phyloP scores from a whole-genome alignment of 176 grass and related monocot genomes.

The Alopecurus myosuroides region DNA sequence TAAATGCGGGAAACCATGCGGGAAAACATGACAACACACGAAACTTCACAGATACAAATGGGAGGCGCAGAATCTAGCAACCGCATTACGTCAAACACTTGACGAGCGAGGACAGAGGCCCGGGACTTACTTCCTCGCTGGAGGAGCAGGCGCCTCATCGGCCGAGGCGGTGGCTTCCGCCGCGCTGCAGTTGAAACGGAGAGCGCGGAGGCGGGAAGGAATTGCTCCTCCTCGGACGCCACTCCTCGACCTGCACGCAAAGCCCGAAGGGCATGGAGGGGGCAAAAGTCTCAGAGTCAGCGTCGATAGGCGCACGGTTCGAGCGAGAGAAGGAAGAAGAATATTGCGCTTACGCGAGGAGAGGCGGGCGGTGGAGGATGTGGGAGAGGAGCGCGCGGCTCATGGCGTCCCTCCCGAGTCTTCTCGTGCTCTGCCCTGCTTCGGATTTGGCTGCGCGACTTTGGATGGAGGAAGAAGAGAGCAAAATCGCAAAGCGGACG shows the following conservation, averaged over 20 bases:
- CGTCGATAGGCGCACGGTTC: background rate
- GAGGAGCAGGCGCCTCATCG: slow-evolving; percentile 28
- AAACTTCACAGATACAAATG: background rate
- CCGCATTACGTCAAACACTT: slow-evolving; percentile 37
- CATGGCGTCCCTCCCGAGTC: slow-evolving; percentile 28
- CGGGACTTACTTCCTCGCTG: slow-evolving; percentile 31
- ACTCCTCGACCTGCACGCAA: slow-evolving; percentile 26
- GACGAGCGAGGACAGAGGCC: background rate
- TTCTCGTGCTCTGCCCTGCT: background rate
- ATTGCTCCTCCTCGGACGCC: slow-evolving; percentile 25
- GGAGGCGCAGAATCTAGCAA: background rate
- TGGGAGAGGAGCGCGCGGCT: slow-evolving; percentile 53
- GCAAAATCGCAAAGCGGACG: no score
- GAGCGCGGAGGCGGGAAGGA: slow-evolving; percentile 8
- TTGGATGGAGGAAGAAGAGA: slow-evolving; percentile 15
- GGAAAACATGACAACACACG: background rate
- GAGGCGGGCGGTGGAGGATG: slow-evolving; percentile 43
- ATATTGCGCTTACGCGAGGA: slow-evolving; percentile 27
- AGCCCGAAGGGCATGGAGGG: background rate
- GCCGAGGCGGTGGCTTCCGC: background rate
- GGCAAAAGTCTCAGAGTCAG: background rate
- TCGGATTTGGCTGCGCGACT: slow-evolving; percentile 17
- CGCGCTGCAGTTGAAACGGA: slow-evolving; percentile 32
- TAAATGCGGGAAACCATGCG: background rate
- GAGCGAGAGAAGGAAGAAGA: background rate